Base-by-base conservation (phyloP, 1,139 yeast genomes). In the Debaryomyces fabryi region DNA sequence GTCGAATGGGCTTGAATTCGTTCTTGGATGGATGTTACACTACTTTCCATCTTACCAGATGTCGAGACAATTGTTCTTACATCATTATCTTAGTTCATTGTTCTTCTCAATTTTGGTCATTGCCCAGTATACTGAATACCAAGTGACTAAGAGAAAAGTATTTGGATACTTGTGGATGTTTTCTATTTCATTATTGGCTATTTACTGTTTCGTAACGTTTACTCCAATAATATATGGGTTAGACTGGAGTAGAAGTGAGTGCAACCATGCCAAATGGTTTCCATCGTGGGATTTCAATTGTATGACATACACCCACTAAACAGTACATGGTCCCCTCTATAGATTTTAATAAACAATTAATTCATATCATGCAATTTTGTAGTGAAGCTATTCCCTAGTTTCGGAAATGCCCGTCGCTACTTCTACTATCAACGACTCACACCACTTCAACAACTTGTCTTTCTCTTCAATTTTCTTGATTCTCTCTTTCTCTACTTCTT, bases 391-490 rank as follows among this genome's bases (percentile, higher is more conserved):
- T 52, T 40, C 50, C 47, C 69, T 63, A 0, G 78, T 62, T 40
- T 66, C 66, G 3, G 82, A 73, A 2, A 81, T 78, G 0, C 88
- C 88, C 27, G 68, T 64, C 6, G 92, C 81, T 23, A 86, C 80
- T 35, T 79, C 78, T 42, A 82, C 61, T 30, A 91, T 90, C 56
- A 93, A 68, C 2, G 76, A 78, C 63, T 90, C 92, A 47, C 93
- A 86, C 70, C 83, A 79, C 20, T 73, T 72, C 52, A 86, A 65
- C 44, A 92, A 67, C 48, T 74, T 72, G 51, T 88, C 92, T 59
- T 91, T 89, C 58, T 84, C 82, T 55, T 75, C 62, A 23, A 88
- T 78, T 37, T 86, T 87, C 35, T 69, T 68, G 20, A 77, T 68
- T 52, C 91, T 78, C 47, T 82, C 81, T 21, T 68, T 63, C 58